phyloP scores from a whole-genome alignment of 2,329 filamentous ascomycete genomes.

The Nothophoma quercina region DNA sequence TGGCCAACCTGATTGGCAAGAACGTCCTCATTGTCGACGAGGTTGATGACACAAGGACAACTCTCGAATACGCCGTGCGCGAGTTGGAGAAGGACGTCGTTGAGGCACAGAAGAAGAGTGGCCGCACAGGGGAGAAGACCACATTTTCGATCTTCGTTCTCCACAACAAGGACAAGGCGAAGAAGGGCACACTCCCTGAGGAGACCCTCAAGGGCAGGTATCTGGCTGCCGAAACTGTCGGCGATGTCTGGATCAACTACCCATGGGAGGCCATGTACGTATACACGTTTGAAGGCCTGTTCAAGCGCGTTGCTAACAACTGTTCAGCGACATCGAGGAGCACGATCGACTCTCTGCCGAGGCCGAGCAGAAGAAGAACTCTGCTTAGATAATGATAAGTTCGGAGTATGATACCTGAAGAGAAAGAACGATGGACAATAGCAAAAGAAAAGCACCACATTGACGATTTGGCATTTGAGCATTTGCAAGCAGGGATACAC shows the following conservation, averaged over 20 bases:
- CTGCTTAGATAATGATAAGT: background rate
- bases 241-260: slow-evolving; percentile 99
- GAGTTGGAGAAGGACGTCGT: slow-evolving; percentile 96
- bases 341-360: slow-evolving; percentile 76
- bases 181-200: slow-evolving; percentile 85
- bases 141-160: slow-evolving; percentile 95
- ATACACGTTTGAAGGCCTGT: no score
- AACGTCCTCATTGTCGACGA: slow-evolving; percentile 92
- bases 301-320: slow-evolving; percentile 27
- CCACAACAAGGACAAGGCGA: slow-evolving; percentile 97
- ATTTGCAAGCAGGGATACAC: slow-evolving; percentile 20
- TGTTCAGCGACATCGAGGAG: slow-evolving; percentile 79
- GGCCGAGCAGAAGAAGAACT: slow-evolving; percentile 34
- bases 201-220: slow-evolving; percentile 83
- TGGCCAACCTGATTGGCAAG: slow-evolving; percentile 89
- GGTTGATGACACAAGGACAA: slow-evolving; percentile 94
- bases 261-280: slow-evolving; percentile 88
- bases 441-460: slow-evolving; percentile 10
- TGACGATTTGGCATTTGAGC: slow-evolving; percentile 22
- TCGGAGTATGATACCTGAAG: background rate
- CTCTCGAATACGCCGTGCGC: slow-evolving; percentile 89
- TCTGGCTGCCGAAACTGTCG: slow-evolving; percentile 83
- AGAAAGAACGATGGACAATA: background rate
- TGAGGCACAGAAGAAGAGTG: slow-evolving; percentile 75
- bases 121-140: slow-evolving; percentile 74